Percentiles rank a stretch among this genome's conserved stretches.
Evolutionary conservation across 2,329 filamentous ascomycete species (phyloP).

Genomic region (Sporothrix sp.): DNA sequence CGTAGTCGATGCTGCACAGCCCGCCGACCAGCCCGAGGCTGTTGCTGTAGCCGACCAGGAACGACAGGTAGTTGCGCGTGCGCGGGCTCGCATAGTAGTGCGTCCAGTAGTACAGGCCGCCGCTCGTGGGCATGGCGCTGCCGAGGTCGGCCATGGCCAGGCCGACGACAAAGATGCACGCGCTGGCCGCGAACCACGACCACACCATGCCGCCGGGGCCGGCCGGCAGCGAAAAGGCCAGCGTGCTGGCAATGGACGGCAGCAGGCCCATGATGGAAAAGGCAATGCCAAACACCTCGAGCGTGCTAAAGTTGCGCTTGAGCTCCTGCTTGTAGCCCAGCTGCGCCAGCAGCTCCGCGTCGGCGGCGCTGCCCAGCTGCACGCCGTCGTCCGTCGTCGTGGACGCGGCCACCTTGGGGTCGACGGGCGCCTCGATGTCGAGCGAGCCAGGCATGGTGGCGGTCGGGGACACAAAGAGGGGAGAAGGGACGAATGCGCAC

Average conservation of each 20-base stretch:
- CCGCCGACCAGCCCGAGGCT: conserved; percentile 51
- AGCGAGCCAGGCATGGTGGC: not conserved
- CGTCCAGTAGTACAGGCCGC: conserved; percentile 50
- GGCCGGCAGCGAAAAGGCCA: conserved; percentile 48
- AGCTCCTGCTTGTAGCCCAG: conserved; percentile 46
- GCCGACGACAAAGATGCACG: conserved; percentile 49
- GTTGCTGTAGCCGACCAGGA: conserved; percentile 52
- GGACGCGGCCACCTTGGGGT: conserved; percentile 11
- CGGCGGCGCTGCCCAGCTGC: conserved; percentile 21
- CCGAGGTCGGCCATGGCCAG: conserved; percentile 48
- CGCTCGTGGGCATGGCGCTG: conserved; percentile 47
- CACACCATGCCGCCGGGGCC: conserved; percentile 53
- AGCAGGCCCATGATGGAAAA: conserved; percentile 53
- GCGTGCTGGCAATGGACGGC: conserved; percentile 50
- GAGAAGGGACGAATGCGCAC: too few species aligned
- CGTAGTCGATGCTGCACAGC: conserved; percentile 50
- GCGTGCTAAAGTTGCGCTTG: conserved; percentile 48
- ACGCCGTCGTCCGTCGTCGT: conserved; percentile 17
- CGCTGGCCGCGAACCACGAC: conserved; percentile 50
- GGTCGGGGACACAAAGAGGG: not conserved
- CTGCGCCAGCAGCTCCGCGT: conserved; percentile 24
- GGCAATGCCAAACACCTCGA: conserved; percentile 52
- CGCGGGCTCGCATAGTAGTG: conserved; percentile 48
- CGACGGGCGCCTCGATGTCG: conserved; percentile 17
- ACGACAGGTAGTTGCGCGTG: conserved; percentile 47